phyloP scores from a whole-genome alignment of 192 early-diverging fungal species.

The Funneliformis geosporum region DNA sequence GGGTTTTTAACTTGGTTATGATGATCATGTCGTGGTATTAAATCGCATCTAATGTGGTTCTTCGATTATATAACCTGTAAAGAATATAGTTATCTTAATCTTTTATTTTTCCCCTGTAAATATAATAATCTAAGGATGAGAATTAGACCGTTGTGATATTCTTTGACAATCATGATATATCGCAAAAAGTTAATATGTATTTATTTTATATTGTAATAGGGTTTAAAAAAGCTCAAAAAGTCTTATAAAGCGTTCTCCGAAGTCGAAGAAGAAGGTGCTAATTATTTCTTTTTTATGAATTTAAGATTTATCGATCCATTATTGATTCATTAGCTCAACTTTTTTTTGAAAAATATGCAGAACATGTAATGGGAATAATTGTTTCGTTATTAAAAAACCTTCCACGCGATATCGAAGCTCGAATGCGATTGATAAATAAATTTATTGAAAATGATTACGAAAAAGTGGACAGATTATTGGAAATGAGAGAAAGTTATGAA shows the following conservation, averaged over 20 bases:
- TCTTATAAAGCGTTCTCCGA: constrained; percentile 77
- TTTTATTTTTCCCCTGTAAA: too few species aligned
- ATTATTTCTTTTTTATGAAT: background rate
- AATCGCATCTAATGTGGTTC: too few species aligned
- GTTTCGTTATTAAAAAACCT: constrained; percentile 76
- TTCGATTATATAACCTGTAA: too few species aligned
- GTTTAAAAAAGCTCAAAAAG: constrained; percentile 76
- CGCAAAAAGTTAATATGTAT: background rate
- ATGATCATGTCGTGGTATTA: too few species aligned
- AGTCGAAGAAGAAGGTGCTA: constrained; percentile 72
- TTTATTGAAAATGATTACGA: constrained; percentile 79
- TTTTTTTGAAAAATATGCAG: constrained; percentile 40
- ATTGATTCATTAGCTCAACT: background rate
- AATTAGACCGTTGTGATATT: too few species aligned
- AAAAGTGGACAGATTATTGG: constrained; percentile 81
- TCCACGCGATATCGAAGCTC: constrained; percentile 55
- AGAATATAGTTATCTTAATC: too few species aligned
- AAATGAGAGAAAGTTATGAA: constrained; percentile 71
- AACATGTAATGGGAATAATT: constrained; percentile 84
- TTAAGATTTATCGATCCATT: background rate
- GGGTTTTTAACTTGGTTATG: too few species aligned
- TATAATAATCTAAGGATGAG: too few species aligned
- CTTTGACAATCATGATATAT: too few species aligned
- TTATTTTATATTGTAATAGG: constrained; percentile 39
- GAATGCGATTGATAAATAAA: constrained; percentile 77